phyloP scores from a whole-genome alignment of 768 basidiomycete genomes.

The Lanmaoa pseudosensibilis region DNA sequence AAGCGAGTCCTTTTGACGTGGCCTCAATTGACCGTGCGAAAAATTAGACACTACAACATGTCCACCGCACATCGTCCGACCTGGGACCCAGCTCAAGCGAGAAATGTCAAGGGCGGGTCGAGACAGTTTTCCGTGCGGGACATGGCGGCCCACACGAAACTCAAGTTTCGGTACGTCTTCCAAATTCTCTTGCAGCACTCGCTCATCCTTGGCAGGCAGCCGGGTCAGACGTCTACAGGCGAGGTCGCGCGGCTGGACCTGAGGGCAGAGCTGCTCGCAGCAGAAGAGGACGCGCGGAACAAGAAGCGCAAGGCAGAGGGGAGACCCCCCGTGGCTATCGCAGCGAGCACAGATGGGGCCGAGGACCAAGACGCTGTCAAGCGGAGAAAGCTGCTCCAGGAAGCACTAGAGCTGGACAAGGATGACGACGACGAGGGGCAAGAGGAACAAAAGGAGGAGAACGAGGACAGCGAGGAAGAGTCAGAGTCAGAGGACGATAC shows the following conservation, averaged over 20 bases:
- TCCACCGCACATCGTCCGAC: conserved; percentile 93
- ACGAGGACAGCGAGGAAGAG: conserved; percentile 52
- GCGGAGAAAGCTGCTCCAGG: conserved; percentile 83
- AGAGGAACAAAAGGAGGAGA: conserved; percentile 36
- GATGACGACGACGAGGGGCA: conserved; percentile 76
- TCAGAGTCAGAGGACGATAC: conserved; percentile 66
- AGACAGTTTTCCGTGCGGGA: conserved; percentile 91
- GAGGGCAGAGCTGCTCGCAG: conserved; percentile 75
- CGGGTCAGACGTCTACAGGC: conserved; percentile 78
- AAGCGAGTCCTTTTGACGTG: conserved; percentile 11
- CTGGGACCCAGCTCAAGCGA: conserved; percentile 96
- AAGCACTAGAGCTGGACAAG: conserved; percentile 83
- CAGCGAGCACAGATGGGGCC: conserved; percentile 30
- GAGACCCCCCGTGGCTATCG: conserved; percentile 38
- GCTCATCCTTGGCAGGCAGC: conserved; percentile 52
- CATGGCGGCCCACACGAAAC: conserved; percentile 94
- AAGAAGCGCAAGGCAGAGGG: conserved; percentile 94
- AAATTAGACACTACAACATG: conserved; percentile 41
- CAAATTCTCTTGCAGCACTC: background rate
- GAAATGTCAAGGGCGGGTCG: conserved; percentile 88
- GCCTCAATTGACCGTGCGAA: conserved; percentile 12
- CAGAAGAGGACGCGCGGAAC: conserved; percentile 84
- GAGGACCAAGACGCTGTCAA: conserved; percentile 73
- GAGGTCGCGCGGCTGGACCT: conserved; percentile 83
- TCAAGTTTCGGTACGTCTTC: conserved; percentile 83